Evolutionary conservation across 2,329 filamentous ascomycete species (phyloP).

Genomic region (Apiospora arundinis): DNA sequence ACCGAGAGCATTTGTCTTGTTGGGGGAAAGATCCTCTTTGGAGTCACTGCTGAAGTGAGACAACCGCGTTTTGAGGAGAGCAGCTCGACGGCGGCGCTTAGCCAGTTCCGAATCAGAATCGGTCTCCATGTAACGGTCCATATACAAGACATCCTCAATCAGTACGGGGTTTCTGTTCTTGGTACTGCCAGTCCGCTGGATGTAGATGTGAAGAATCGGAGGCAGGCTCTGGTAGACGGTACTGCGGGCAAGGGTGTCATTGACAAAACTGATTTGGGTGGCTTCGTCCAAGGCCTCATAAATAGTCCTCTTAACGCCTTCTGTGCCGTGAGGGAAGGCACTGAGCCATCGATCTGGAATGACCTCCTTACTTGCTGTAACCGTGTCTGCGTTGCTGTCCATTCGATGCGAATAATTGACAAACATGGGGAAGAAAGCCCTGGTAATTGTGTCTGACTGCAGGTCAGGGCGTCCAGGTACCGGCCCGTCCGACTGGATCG

Average conservation of each 20-base stretch:
- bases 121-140: conserved; percentile 87
- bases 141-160: conserved; percentile 81
- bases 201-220: conserved; percentile 86
- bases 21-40: background rate
- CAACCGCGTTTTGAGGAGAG: background rate
- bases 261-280: conserved; percentile 76
- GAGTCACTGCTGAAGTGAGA: background rate
- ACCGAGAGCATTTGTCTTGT: background rate
- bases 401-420: conserved; percentile 65
- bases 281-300: conserved; percentile 87
- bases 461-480: conserved; percentile 69
- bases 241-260: conserved; percentile 67
- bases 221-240: conserved; percentile 78
- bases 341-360: conserved; percentile 70
- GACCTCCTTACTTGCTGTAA: conserved; percentile 56
- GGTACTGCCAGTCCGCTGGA: conserved; percentile 75
- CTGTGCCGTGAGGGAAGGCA: conserved; percentile 58
- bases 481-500: conserved; percentile 74
- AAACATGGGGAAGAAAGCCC: conserved; percentile 69
- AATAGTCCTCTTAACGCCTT: conserved; percentile 61
- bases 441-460: conserved; percentile 81
- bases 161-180: conserved; percentile 81
- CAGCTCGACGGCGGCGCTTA: background rate
- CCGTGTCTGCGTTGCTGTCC: conserved; percentile 48
- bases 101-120: conserved; percentile 34